phyloP scores from a whole-genome alignment of 306 rosid species.

The Castanospermum australe region DNA sequence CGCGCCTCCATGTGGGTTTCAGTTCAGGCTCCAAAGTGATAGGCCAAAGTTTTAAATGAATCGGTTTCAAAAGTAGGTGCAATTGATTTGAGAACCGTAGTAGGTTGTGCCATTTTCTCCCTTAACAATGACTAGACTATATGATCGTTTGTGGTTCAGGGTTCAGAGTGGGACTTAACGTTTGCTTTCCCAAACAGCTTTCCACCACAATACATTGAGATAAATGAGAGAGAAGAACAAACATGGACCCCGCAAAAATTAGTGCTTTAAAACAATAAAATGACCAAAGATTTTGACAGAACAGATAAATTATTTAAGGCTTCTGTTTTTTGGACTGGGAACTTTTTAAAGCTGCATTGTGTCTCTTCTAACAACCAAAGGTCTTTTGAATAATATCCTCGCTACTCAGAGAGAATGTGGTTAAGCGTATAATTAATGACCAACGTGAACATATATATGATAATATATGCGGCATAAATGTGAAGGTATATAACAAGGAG shows the following conservation, averaged over 20 bases:
- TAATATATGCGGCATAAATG: neutral
- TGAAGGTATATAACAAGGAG: neutral
- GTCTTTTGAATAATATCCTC: neutral
- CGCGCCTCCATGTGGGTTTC: constrained; percentile 47
- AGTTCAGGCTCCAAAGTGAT: constrained; percentile 34
- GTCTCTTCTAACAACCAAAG: neutral
- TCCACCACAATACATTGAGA: neutral
- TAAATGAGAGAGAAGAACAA: neutral
- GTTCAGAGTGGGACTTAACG: constrained; percentile 28
- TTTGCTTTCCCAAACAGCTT: constrained; percentile 20
- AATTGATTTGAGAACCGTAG: constrained; percentile 33
- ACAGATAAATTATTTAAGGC: neutral
- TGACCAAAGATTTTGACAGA: constrained; percentile 11
- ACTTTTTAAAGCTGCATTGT: constrained; percentile 19
- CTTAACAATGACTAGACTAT: constrained; percentile 38
- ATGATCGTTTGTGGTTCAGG: constrained; percentile 27
- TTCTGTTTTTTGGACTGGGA: constrained; percentile 9
- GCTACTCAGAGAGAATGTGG: neutral
- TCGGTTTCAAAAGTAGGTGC: constrained; percentile 43
- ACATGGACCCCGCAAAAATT: constrained; percentile 14
- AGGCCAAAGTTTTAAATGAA: constrained; percentile 41
- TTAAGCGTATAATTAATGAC: too few relatives aligned
- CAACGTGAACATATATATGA: neutral
- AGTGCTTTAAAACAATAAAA: neutral
- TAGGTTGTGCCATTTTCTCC: constrained; percentile 13